Percentiles rank a stretch among this genome's conserved stretches.
phyloP scores from a whole-genome alignment of 306 rosid genomes.

The Delonix regia region DNA sequence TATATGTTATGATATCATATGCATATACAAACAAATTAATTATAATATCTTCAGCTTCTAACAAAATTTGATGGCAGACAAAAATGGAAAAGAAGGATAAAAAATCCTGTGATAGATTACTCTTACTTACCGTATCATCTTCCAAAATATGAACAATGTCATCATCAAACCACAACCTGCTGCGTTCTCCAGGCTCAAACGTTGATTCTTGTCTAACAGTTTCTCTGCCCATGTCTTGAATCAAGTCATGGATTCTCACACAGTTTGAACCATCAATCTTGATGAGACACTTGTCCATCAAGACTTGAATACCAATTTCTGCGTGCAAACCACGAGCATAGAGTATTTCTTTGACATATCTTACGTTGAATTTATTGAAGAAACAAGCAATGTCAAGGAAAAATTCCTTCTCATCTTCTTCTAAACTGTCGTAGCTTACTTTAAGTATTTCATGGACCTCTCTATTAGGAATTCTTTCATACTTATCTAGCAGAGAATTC shows the following conservation, averaged over 20 bases:
- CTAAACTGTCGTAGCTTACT: constrained; percentile 11
- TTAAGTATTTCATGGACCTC: background rate
- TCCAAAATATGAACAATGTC: constrained; percentile 39
- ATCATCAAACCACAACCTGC: constrained; percentile 46
- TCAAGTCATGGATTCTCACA: constrained; percentile 18
- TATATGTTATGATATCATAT: background rate
- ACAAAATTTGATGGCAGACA: too few relatives aligned
- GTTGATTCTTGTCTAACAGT: constrained; percentile 48
- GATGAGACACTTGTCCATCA: background rate
- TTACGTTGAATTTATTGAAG: background rate
- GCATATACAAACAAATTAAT: background rate
- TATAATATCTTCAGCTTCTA: background rate
- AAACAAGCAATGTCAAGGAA: constrained; percentile 27
- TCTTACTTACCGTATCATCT: constrained; percentile 33
- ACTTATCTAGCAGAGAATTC: background rate
- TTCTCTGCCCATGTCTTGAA: too few relatives aligned
- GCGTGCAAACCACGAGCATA: background rate
- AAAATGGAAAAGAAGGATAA: too few relatives aligned
- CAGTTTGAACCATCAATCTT: background rate
- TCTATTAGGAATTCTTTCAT: background rate
- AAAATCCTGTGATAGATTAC: background rate
- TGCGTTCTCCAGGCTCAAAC: constrained; percentile 37
- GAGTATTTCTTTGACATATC: background rate
- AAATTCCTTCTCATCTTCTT: background rate
- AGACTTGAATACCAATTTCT: background rate